Evolutionary conservation across 2,329 filamentous ascomycete genomes (phyloP), one percentile per base, ranked within the genome.

Genomic region (Phymatotrichopsis omnivora): DNA sequence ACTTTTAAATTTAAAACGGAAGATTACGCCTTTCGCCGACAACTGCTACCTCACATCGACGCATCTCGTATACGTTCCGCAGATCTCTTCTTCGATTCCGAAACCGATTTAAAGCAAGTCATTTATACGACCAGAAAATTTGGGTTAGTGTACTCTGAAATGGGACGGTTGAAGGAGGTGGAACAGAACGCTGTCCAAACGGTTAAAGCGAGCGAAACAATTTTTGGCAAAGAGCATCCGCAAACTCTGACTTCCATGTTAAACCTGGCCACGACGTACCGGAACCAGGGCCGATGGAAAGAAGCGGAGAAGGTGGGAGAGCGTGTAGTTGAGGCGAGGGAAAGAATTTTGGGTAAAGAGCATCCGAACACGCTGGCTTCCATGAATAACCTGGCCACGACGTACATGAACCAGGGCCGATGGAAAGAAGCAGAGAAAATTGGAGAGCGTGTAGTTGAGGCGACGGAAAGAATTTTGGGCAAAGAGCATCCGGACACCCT

Each of bases 281-380:
- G 12, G 8, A 5, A 31, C 17, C 33, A 45, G 22, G 30, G 32
- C 17, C 14, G n/a, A 8, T 35, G 22, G 32, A 38, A 46, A 12
- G 34, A 49, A 25, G 34, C 42, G 17, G 31, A 46, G 33, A n/a
- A 34, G 12, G 12, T 45, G 23, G 7, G 32, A 23, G 11, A 34
- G 31, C 23, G 33, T 20, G 32, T 36, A 5, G 7, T 50, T 11
- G 24, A 24, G 23, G 12, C 16, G 19, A 36, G n/a, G 4, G 54
- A 52, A 20, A 53, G 52, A 25, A 52, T 52, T 40, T 31, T 56
- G 8, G 47, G 49, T 29, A 39, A 20, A 4, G 47, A 49, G n/a
- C 23, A 48, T n/a, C 37, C 51, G 4, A 24, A 56, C 6, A 31
- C 17, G n/a, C 16, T 36, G 8, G 25, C 11, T 22, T 36, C 19